Conservation (phyloP, 106 monocot genomes). For the Platanthera guangdongensis region DNA sequence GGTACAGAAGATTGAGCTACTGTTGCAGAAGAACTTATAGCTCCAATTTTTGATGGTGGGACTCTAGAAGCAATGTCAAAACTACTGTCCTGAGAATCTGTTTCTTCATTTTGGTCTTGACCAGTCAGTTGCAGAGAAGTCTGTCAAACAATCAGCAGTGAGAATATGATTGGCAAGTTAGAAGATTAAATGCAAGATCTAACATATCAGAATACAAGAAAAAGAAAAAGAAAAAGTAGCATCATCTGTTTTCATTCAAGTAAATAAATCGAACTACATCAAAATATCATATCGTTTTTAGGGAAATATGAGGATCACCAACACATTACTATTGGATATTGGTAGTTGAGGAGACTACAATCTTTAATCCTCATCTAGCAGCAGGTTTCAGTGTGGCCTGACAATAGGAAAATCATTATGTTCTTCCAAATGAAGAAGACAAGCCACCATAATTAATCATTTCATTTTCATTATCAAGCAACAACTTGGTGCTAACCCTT, state of each 20-base stretch:
- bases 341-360: background rate
- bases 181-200: background rate
- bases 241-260: background rate
- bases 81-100: slow-evolving; percentile 51
- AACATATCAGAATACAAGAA: slow-evolving; percentile 1
- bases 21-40: slow-evolving; percentile 1
- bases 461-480: background rate
- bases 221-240: slow-evolving; percentile 4
- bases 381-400: background rate
- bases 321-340: background rate
- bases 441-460: background rate
- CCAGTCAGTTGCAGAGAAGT: slow-evolving; percentile 13
- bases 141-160: slow-evolving; percentile 13
- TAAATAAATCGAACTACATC: background rate
- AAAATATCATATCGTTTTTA: background rate
- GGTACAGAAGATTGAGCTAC: slow-evolving; percentile 7
- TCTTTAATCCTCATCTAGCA: background rate
- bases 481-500: background rate
- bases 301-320: background rate
- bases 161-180: background rate
- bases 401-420: background rate
- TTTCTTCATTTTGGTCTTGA: slow-evolving; percentile 68
- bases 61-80: slow-evolving; percentile 39
- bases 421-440: background rate
- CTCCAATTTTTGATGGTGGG: slow-evolving; percentile 43